These are phyloP conservation scores for Pholiota adiposa DNA, from an alignment of 1,284 basidiomycete genomes.

Conservation along the genomic window DNA sequence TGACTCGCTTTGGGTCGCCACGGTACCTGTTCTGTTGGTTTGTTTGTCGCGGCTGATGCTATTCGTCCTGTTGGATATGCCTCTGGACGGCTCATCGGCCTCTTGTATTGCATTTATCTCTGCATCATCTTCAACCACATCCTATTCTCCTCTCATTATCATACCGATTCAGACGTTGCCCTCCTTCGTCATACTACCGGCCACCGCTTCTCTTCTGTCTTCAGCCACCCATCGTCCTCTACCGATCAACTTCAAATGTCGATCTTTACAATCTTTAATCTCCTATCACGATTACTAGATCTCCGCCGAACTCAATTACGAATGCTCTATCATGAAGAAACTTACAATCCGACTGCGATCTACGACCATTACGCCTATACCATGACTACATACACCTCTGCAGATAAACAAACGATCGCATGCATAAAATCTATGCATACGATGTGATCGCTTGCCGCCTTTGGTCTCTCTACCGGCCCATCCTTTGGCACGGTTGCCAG, in stretches of 20 bases:
- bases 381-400: neutral
- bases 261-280: neutral
- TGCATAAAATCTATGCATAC: neutral
- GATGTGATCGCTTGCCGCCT: neutral
- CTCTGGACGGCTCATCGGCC: neutral
- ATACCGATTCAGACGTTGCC: neutral
- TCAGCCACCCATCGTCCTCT: neutral
- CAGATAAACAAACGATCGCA: neutral
- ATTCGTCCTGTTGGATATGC: neutral
- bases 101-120: neutral
- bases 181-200: neutral
- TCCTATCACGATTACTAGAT: conserved; percentile 3
- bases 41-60: neutral
- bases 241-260: neutral
- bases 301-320: neutral
- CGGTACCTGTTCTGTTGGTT: neutral
- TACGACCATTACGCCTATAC: neutral
- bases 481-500: no score
- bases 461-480: no score
- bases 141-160: neutral
- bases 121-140: neutral
- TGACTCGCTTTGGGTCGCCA: neutral
- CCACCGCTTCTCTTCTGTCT: neutral
- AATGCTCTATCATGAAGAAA: conserved; percentile 11
- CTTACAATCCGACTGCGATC: neutral